These are phyloP conservation scores for Diplodia intermedia DNA, from an alignment of 2,329 filamentous ascomycete genomes.

Conservation along the genomic window DNA sequence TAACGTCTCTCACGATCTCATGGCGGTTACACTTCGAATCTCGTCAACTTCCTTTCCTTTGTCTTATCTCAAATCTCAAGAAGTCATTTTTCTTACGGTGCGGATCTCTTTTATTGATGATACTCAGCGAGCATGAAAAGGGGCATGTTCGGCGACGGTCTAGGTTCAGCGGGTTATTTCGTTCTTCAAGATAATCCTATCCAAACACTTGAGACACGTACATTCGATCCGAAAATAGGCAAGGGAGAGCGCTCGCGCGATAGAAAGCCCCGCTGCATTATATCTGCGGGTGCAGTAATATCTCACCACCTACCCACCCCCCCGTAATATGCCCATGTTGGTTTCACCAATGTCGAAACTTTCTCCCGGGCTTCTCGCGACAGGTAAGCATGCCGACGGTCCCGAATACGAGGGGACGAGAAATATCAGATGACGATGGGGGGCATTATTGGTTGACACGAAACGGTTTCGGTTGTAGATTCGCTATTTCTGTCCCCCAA, in stretches of 20 bases:
- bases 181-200: constrained; percentile 29
- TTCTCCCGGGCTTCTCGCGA: background rate
- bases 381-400: constrained; percentile 14
- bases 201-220: constrained; percentile 31
- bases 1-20: constrained; percentile 27
- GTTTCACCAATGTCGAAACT: constrained; percentile 10
- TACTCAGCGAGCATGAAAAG: constrained; percentile 40
- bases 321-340: constrained; percentile 17
- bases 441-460: constrained; percentile 11
- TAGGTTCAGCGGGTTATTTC: constrained; percentile 31
- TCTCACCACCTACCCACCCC: background rate
- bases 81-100: constrained; percentile 8
- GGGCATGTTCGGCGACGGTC: constrained; percentile 32
- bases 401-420: background rate
- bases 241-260: constrained; percentile 2
- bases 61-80: constrained; percentile 25
- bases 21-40: constrained; percentile 26
- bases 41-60: constrained; percentile 21
- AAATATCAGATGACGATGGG: background rate
- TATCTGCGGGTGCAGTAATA: constrained; percentile 13
- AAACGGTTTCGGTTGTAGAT: constrained; percentile 1
- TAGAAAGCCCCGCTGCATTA: constrained; percentile 12
- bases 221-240: constrained; percentile 14
- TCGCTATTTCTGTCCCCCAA: background rate
- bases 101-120: constrained; percentile 30